phyloP scores from a whole-genome alignment of 2,329 filamentous ascomycete genomes.

The Apiospora saccharicola region DNA sequence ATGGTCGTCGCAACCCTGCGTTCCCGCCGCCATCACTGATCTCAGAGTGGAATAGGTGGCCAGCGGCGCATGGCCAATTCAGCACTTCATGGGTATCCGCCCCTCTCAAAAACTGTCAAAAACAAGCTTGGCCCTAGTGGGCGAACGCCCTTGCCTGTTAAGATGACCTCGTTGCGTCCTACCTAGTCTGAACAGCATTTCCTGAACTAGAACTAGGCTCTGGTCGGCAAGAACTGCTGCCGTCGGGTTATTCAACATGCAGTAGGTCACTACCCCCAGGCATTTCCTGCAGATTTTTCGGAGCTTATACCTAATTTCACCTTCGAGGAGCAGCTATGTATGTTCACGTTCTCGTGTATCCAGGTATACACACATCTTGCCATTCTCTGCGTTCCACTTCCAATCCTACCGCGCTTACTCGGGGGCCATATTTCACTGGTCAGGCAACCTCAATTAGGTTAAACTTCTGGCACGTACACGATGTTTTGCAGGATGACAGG shows the following conservation, averaged over 20 bases:
- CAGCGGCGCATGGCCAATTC: background rate
- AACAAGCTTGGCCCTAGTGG: background rate
- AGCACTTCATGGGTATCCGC: background rate
- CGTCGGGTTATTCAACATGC: background rate
- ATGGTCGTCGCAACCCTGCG: background rate
- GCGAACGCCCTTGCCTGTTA: background rate
- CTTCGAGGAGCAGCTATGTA: background rate
- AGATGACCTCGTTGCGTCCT: background rate
- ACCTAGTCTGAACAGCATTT: background rate
- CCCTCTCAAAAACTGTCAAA: slow-evolving; percentile 6
- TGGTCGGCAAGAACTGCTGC: background rate
- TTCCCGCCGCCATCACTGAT: background rate
- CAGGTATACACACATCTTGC: background rate
- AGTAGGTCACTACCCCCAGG: background rate
- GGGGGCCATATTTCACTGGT: background rate
- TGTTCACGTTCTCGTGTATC: slow-evolving; percentile 2
- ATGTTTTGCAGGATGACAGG: slow-evolving; percentile 18
- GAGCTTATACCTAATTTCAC: slow-evolving; percentile 1
- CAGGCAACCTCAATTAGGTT: slow-evolving; percentile 14
- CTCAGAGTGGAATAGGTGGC: slow-evolving; percentile 1
- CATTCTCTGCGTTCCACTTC: slow-evolving; percentile 3
- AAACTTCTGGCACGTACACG: background rate
- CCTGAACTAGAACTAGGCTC: background rate
- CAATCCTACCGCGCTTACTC: background rate
- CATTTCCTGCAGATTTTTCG: slow-evolving; percentile 13